Evolutionary conservation across 139 green algal genomes (phyloP), one percentile per base, ranked within the genome.

Genomic region (Auxenochlorella pyrenoidosa): DNA sequence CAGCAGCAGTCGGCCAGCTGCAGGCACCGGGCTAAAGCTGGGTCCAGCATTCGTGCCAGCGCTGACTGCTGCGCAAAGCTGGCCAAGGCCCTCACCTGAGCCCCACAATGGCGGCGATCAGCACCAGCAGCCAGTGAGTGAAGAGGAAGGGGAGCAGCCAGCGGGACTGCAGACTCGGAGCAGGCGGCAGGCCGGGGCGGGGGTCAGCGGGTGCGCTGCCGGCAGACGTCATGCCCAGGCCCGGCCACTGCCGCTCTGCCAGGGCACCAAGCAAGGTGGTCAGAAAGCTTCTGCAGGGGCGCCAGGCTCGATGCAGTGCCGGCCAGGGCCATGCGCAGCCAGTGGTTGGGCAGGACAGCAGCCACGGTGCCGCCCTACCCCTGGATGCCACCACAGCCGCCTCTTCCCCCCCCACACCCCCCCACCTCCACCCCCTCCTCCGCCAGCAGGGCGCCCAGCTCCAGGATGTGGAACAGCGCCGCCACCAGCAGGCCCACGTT

Each of bases 391-490:
- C 22, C 22, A 58, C 26, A 38, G 38, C 32, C 73, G 21, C 38
- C 36, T 38, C 59, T 22, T 36, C 34, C 73, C 28, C 38, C 73
- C 73, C 47, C n/a, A 3, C 10, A 10, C 2, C 6, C 78, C 2
- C 84, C 70, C 73, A 83, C 84, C 28, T 68, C 41, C 24, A 90
- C 59, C 38, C 87, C 87, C 43, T 54, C 73, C 28, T 80, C 84
- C 44, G 76, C 79, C 79, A 87, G 83, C 51, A 88, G 83, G 1
- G 47, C 58, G 70, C 78, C 88, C 13, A 91, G 58, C 76, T 91
- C 88, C 76, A 91, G 79, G 41, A 89, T 84, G 81, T 89, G 73
- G 76, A 91, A 91, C 36, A 91, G 82, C 1, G 88, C 66, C 0
- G 83, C 65, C 47, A 86, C 51, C 63, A 91, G 83, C 36, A 91